Percentiles rank a stretch among this genome's conserved stretches.
phyloP scores from a whole-genome alignment of 2,329 filamentous ascomycete species.

The Sporothrix brunneoviolacea region DNA sequence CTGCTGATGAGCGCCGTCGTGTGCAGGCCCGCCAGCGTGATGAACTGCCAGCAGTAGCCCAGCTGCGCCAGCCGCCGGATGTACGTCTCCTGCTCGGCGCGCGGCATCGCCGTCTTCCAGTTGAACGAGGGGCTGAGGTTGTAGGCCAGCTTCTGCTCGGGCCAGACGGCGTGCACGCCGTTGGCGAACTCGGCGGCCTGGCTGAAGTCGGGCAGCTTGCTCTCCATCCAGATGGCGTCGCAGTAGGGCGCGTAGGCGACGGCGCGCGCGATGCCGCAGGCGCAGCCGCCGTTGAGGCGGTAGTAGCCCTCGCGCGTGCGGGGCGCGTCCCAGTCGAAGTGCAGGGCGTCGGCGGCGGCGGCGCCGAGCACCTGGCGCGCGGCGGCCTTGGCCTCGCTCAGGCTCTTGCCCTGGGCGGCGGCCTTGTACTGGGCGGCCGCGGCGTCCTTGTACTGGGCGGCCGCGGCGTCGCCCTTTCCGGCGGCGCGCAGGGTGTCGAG shows the following conservation, averaged over 20 bases:
- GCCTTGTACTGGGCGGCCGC: slow-evolving; percentile 63
- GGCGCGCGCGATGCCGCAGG: slow-evolving; percentile 79
- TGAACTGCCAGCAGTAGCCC: slow-evolving; percentile 98
- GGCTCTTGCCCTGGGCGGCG: slow-evolving; percentile 77
- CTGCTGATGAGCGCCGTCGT: slow-evolving; percentile 60
- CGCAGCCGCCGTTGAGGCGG: slow-evolving; percentile 84
- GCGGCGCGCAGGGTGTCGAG: slow-evolving; percentile 63
- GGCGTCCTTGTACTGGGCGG: slow-evolving; percentile 58
- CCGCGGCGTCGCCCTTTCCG: slow-evolving; percentile 59
- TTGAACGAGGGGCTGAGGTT: slow-evolving; percentile 97
- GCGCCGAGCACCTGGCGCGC: slow-evolving; percentile 62
- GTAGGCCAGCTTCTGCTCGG: slow-evolving; percentile 88
- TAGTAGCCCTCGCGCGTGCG: slow-evolving; percentile 92
- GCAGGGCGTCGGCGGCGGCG: slow-evolving; percentile 52
- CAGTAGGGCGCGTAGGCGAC: slow-evolving; percentile 87
- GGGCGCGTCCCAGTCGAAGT: slow-evolving; percentile 87
- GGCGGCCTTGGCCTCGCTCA: slow-evolving; percentile 79
- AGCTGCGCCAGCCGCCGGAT: slow-evolving; percentile 94
- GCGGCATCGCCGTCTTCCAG: slow-evolving; percentile 84
- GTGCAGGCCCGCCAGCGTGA: slow-evolving; percentile 81
- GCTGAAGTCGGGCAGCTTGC: slow-evolving; percentile 77
- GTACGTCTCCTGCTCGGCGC: slow-evolving; percentile 92
- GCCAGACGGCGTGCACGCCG: slow-evolving; percentile 62
- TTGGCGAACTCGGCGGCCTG: slow-evolving; percentile 70
- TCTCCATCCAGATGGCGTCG: slow-evolving; percentile 96